Conservation (phyloP, 352 stramenopile species). For the Pilasporangium apinafurcum region DNA sequence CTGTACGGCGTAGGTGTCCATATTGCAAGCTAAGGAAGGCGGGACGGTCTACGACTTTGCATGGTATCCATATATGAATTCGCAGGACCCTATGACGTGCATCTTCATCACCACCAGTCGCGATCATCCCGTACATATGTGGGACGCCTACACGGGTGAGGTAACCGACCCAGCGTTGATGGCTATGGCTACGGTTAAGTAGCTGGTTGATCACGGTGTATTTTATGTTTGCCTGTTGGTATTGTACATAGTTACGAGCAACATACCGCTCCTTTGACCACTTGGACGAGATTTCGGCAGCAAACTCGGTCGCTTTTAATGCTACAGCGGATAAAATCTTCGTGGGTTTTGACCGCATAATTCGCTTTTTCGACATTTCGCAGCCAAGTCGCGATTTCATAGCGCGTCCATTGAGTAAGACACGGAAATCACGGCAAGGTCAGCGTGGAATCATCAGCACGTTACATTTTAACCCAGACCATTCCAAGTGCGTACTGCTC, state of each 20-base stretch:
- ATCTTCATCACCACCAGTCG: slow-evolving; percentile 83
- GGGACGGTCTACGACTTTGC: slow-evolving; percentile 82
- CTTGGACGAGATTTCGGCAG: slow-evolving; percentile 78
- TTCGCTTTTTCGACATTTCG: slow-evolving; percentile 77
- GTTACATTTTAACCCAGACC: slow-evolving; percentile 76
- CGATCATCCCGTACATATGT: slow-evolving; percentile 88
- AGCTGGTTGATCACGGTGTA: neutral
- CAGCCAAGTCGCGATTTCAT: slow-evolving; percentile 57
- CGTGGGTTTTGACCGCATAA: slow-evolving; percentile 77
- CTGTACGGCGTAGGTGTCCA: slow-evolving; percentile 4
- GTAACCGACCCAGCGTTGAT: too few relatives aligned
- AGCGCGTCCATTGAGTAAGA: slow-evolving; percentile 50
- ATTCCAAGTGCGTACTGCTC: slow-evolving; percentile 37
- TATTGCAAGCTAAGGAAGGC: slow-evolving; percentile 64
- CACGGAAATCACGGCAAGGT: slow-evolving; percentile 51
- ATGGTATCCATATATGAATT: slow-evolving; percentile 88
- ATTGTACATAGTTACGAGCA: slow-evolving; percentile 36
- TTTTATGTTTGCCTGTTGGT: neutral
- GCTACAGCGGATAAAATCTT: slow-evolving; percentile 75
- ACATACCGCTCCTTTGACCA: slow-evolving; percentile 83
- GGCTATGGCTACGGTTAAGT: too few relatives aligned
- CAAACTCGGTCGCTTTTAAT: slow-evolving; percentile 80
- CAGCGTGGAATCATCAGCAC: slow-evolving; percentile 76
- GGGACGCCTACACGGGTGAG: slow-evolving; percentile 85
- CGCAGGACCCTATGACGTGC: slow-evolving; percentile 61